Conservation (phyloP, 1,139 yeast species). For the Suhomyces terraborum region DNA sequence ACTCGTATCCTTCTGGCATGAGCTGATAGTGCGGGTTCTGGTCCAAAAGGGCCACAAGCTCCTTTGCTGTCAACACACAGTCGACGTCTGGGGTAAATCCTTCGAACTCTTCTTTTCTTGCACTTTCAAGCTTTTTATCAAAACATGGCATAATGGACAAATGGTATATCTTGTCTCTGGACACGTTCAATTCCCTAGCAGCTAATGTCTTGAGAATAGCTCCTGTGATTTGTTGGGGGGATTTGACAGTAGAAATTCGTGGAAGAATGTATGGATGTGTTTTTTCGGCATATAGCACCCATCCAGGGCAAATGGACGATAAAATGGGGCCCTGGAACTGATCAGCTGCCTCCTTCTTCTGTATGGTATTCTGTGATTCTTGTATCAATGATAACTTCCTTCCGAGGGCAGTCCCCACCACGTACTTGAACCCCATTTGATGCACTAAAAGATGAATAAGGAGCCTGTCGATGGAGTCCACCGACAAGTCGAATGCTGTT, state of each 20-base stretch:
- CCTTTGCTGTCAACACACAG: constrained; percentile 91
- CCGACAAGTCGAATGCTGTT: constrained; percentile 56
- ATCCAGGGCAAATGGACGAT: constrained; percentile 88
- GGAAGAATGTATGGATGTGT: constrained; percentile 86
- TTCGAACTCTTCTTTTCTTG: constrained; percentile 64
- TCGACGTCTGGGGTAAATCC: constrained; percentile 65
- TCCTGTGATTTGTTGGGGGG: constrained; percentile 95
- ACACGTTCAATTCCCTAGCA: constrained; percentile 38
- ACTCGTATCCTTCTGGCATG: constrained; percentile 17
- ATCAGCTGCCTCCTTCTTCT: constrained; percentile 21
- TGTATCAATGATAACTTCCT: constrained; percentile 67
- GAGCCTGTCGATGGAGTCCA: constrained; percentile 61
- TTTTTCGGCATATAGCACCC: constrained; percentile 94
- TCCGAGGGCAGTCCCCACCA: constrained; percentile 86
- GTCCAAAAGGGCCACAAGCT: constrained; percentile 68
- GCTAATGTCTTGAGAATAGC: constrained; percentile 64
- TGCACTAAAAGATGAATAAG: constrained; percentile 58
- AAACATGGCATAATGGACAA: constrained; percentile 94
- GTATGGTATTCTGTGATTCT: constrained; percentile 54
- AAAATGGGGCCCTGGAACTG: constrained; percentile 52
- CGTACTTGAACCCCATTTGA: constrained; percentile 67
- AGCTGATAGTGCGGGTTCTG: constrained; percentile 41
- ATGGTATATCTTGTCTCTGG: constrained; percentile 60
- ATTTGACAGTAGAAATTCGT: constrained; percentile 61
- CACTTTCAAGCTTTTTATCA: constrained; percentile 93